Evolutionary conservation across 345 rosid genomes (phyloP), one percentile per base, ranked within the genome.

Genomic region (Melastoma malabathricum): DNA sequence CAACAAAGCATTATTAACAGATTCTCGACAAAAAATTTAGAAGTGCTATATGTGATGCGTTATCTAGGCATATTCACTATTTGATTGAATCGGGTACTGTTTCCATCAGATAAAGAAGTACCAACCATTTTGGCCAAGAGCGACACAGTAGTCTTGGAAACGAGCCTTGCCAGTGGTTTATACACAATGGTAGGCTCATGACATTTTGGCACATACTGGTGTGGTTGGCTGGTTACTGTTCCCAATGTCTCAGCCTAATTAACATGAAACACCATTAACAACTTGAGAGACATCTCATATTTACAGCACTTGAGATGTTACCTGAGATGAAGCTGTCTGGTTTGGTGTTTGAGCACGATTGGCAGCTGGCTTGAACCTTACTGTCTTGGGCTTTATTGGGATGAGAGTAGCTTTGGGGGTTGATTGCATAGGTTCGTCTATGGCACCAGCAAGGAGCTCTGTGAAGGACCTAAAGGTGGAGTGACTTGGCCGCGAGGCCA

Each of bases 151-250:
- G 86, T 63, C 76, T 70, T 81, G 8, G 99, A 87, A 12, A 88
- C 95, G 16, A 83, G 80, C 68, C 78, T 85, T 25, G 95, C 95
- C 71, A 70, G 80, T 1, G 99, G 99, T 67, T 88, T 88, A 62
- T 85, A 81, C 34, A 93, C 59, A 8, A 82, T 67, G 2, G 71
- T 73, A 29, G 69, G 68, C 56, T 59, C 59, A 45, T 69, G 84
- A 43, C 75, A 48, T 56, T 64, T 65, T n/a, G 52, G 43, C 65
- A 51, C 74, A 50, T 68, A 73, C 19, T 73, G 80, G 52, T 71
- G 60, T 29, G 75, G 68, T 63, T 48, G 71, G 17, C 52, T 50
- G 43, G 31, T 55, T 13, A 23, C 69, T 47, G 52, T 29, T 65
- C 76, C 66, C 4, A 73, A 59, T 48, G 52, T 61, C 38, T 63